Evolutionary conservation across 2,329 filamentous ascomycete species (phyloP).

Genomic region (Neocucurbitaria cava): DNA sequence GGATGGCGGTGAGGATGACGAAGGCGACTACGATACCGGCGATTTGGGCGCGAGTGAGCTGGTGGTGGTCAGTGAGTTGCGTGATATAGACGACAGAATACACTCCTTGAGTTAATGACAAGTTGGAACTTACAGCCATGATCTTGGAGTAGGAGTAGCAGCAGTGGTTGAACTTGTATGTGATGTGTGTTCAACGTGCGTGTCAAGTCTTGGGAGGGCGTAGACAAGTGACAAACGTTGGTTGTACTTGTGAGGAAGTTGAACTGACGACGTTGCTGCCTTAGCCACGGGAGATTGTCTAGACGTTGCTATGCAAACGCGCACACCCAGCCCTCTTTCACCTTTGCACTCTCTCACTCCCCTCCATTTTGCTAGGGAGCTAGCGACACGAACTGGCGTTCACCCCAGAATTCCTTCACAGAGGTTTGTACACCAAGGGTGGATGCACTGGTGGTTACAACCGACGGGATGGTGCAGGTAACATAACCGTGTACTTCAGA

Average conservation of each 20-base stretch:
- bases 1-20: not conserved
- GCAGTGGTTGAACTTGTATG: not conserved
- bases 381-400: not conserved
- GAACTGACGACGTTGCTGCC: not conserved
- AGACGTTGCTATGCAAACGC: not conserved
- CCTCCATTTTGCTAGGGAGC: not conserved
- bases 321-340: not conserved
- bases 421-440: not conserved
- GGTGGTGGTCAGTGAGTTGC: not conserved
- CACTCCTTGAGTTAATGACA: not conserved
- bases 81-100: not conserved
- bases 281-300: not conserved
- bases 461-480: not conserved
- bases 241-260: not conserved
- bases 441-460: constrained; percentile 4
- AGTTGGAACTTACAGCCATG: not conserved
- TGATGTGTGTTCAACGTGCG: too few species aligned
- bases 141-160: not conserved
- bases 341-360: not conserved
- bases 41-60: not conserved
- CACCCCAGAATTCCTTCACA: too few species aligned
- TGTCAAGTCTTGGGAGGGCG: too few species aligned
- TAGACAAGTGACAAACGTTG: too few species aligned
- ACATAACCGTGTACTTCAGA: too few species aligned
- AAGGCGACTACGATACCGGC: constrained; percentile 1